Base-by-base conservation (phyloP, 495 filamentous ascomycete species). In the Aspergillus leporis region DNA sequence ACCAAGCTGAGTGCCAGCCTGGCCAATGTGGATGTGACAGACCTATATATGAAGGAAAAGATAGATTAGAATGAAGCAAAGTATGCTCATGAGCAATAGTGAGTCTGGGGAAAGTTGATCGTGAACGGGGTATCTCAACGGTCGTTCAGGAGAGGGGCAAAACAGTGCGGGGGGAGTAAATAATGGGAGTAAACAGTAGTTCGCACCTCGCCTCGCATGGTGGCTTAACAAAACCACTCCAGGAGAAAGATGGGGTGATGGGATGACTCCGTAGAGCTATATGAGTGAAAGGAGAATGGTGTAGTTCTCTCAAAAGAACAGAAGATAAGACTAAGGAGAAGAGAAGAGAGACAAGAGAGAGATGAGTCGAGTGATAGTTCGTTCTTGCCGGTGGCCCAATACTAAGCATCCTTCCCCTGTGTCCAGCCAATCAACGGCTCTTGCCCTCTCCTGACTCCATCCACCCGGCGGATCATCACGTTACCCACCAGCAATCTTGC, bases 1-100 rank as follows among this genome's bases (percentile, higher is more conserved):
- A 70, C 92, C 92, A 52, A 96, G 87, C 88, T 96, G 92, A 61
- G 83, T 85, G 79, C 92, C 92, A 79, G 92, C 92, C 81, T 96
- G 92, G 80, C 92, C 92, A 71, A 96, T 85, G 73, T 96, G 91
- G 68, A 96, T 81, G 74, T 96, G 92, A 69, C 89, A 87, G 72
- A 96, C 83, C 90, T 96, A 55, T 25, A 48, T 13, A 30, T 14
- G 13, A 32, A 43, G 25, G 51, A 51, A 9, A 31, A 52, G 22
- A 28, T 14, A 43, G 0, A 45, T 56, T 38, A 55, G 48, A n/a
- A 16, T 22, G 4, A 47, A 8, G 10, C 6, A n/a, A 30, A 31
- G 9, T 7, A n/a, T 4, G 2, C 12, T 18, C 19, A 16, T n/a
- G 9, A 16, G 38, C 36, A n/a, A 28, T 13, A 5, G 3, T 14